Conservation (phyloP, 2,329 filamentous ascomycete species). For the Calonectria crousiana region DNA sequence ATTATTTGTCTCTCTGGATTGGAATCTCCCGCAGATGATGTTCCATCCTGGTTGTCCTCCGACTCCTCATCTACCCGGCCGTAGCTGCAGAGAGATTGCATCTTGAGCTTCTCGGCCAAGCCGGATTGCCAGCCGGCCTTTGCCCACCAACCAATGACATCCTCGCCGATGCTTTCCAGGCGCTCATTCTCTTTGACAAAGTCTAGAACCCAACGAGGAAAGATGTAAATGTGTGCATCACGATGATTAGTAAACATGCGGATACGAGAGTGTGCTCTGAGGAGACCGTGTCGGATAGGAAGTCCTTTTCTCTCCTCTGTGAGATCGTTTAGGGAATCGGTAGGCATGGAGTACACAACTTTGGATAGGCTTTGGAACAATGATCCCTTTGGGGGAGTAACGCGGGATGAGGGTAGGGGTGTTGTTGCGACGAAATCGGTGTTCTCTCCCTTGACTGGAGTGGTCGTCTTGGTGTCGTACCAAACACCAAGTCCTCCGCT, state of each 20-base stretch:
- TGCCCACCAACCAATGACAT: conserved; percentile 94
- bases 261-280: conserved; percentile 80
- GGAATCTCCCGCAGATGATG: conserved; percentile 41
- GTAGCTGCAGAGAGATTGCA: conserved; percentile 70
- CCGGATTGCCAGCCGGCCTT: conserved; percentile 93
- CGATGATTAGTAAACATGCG: conserved; percentile 87
- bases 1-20: conserved; percentile 34
- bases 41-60: conserved; percentile 46
- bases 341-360: conserved; percentile 87
- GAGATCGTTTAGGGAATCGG: conserved; percentile 88
- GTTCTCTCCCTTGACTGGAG: conserved; percentile 87
- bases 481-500: conserved; percentile 90
- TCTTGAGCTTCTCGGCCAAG: conserved; percentile 80
- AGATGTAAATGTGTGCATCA: conserved; percentile 94
- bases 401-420: conserved; percentile 69
- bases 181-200: conserved; percentile 83
- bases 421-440: conserved; percentile 91
- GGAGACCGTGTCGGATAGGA: conserved; percentile 80
- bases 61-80: conserved; percentile 54
- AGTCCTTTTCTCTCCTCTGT: conserved; percentile 80
- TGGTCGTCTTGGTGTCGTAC: conserved; percentile 86
- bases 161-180: conserved; percentile 90
- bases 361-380: conserved; percentile 78
- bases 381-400: conserved; percentile 63
- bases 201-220: conserved; percentile 91